Conservation (phyloP, 306 rosid species). For the Rosa chinensis region DNA sequence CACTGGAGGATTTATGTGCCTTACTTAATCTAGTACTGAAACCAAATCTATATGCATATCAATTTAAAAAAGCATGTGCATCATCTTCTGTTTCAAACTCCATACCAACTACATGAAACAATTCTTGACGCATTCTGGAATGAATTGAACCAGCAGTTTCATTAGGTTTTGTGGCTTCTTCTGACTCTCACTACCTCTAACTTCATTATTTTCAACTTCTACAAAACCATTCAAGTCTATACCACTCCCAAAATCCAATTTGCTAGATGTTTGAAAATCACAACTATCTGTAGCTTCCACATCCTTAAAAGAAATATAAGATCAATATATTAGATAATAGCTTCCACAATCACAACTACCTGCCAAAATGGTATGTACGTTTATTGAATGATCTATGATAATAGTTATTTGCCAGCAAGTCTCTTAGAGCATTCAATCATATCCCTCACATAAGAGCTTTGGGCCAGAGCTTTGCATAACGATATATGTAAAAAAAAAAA, state of each 20-base stretch:
- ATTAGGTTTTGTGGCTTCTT: neutral
- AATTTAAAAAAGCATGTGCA: slow-evolving; percentile 1
- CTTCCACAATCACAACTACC: too few relatives aligned
- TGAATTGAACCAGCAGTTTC: neutral
- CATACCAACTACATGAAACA: neutral
- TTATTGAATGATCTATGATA: too few relatives aligned
- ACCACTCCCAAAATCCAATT: neutral
- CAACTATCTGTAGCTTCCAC: neutral
- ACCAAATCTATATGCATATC: too few relatives aligned
- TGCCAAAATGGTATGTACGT: too few relatives aligned
- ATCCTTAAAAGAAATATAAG: neutral
- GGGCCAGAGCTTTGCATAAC: too few relatives aligned
- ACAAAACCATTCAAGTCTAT: neutral
- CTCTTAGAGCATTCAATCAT: too few relatives aligned
- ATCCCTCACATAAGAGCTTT: too few relatives aligned
- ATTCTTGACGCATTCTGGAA: neutral
- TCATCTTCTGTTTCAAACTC: slow-evolving; percentile 2
- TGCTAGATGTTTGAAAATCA: neutral
- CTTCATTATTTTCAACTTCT: neutral
- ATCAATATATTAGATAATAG: neutral
- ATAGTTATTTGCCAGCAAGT: too few relatives aligned
- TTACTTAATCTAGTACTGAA: too few relatives aligned
- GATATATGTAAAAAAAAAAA: too few relatives aligned
- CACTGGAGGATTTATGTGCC: too few relatives aligned
- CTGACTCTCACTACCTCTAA: neutral